Evolutionary conservation across 2,329 filamentous ascomycete species (phyloP), one percentile per base, ranked within the genome.

Genomic region (Botrytis fragariae): DNA sequence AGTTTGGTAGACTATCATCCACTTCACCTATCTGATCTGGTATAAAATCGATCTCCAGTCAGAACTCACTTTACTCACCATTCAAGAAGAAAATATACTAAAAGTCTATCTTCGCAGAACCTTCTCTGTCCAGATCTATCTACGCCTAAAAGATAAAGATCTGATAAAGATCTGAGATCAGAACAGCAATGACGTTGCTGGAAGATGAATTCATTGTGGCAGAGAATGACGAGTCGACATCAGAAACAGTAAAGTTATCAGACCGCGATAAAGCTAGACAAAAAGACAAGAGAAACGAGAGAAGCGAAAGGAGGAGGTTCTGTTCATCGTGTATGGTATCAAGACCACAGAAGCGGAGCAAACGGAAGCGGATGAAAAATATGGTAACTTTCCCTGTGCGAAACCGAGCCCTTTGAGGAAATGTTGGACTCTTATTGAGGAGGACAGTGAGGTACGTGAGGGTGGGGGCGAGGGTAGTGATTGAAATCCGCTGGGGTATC

Each of bases 381-480:
- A 45, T 48, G 42, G 59, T 20, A 64, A 39, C 3, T 64, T 39
- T 42, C 29, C 16, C 2, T 71, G 57, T 64, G 32, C 29, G 35
- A 22, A 44, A 4, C 69, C 60, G 25, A 71, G 69, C 42, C 44
- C 69, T 12, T 32, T 71, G 60, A 63, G 69, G 7, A 65, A 57
- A 54, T 71, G 60, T n/a, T 65, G 69, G 60, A 71, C 60, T 16
- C 37, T 71, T 2, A 35, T 64, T 39, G 22, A 5, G 20, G 22
- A 39, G 44, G 18, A 9, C 14, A 16, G 32, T 25, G 18, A n/a
- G 25, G 4, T 4, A 6, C 10, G 29, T 7, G 32, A 42, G 14
- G 42, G 6, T 29, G 20, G 3, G 12, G 64, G n/a, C 1, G 44
- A 25, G 69, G 14, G 25, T 42, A 7, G 59, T 8, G 29, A 39